Conservation (phyloP, 2,329 filamentous ascomycete species). For the Trichoderma sp. region DNA sequence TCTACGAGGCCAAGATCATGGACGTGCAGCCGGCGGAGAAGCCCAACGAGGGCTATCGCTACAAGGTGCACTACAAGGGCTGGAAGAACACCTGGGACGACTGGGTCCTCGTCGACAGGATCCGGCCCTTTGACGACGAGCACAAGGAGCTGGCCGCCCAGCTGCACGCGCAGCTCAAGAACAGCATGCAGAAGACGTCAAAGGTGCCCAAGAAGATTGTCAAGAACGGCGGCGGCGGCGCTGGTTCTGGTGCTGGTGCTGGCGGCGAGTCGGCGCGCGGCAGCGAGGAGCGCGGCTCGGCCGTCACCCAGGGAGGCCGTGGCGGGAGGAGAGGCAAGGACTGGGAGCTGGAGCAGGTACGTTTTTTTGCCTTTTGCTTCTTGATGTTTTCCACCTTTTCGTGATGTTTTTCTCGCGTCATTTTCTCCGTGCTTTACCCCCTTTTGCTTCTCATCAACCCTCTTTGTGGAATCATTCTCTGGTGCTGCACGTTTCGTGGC, state of each 20-base stretch:
- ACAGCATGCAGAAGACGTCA: constrained; percentile 54
- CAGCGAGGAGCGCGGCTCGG: constrained; percentile 74
- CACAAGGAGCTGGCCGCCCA: constrained; percentile 85
- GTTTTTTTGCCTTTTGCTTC: constrained; percentile 34
- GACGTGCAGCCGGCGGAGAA: constrained; percentile 73
- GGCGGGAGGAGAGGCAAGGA: constrained; percentile 76
- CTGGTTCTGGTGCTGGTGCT: too few relatives aligned
- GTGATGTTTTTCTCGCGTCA: too few relatives aligned
- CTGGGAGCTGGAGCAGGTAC: constrained; percentile 80
- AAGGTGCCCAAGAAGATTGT: constrained; percentile 57
- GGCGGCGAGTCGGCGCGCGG: constrained; percentile 59
- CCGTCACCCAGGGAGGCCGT: constrained; percentile 62
- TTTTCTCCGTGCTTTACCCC: too few relatives aligned
- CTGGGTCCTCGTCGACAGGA: constrained; percentile 91
- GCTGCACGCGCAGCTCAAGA: constrained; percentile 69
- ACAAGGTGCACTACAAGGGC: constrained; percentile 97
- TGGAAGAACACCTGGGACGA: constrained; percentile 99
- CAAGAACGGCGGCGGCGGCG: constrained; percentile 37
- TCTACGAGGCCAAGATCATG: constrained; percentile 96
- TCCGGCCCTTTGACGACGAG: constrained; percentile 92
- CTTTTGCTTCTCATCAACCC: too few relatives aligned
- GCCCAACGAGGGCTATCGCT: constrained; percentile 71
- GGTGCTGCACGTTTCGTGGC: too few relatives aligned
- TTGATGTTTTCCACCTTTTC: too few relatives aligned
- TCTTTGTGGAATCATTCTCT: too few relatives aligned